phyloP scores from a whole-genome alignment of 2,329 filamentous ascomycete species.

The Paracorniculantispora psalliotae region DNA sequence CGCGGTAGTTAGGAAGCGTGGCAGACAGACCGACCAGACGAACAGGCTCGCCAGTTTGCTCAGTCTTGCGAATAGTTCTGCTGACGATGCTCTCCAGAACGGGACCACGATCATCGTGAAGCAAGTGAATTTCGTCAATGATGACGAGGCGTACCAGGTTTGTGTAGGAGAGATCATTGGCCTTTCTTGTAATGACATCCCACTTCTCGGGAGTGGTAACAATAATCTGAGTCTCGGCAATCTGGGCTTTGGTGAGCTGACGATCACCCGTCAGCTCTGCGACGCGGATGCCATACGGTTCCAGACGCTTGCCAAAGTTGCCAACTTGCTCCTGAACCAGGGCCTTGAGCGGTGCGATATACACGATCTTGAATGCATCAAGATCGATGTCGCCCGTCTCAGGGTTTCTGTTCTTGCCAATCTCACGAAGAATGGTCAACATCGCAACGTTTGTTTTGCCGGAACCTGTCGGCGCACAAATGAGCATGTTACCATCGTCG shows the following conservation, averaged over 20 bases:
- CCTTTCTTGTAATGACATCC: conserved; percentile 98
- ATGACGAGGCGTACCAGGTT: conserved; percentile 94
- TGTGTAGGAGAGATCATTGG: conserved; percentile 93
- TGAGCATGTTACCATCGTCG: conserved; percentile 94
- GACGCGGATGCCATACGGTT: conserved; percentile 86
- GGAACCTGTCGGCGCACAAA: conserved; percentile 94
- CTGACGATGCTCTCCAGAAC: conserved; percentile 96
- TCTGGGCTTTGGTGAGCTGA: conserved; percentile 97
- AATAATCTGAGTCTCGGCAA: conserved; percentile 94
- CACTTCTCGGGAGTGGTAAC: conserved; percentile 98
- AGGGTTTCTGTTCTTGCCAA: conserved; percentile 88
- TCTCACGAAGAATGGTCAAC: conserved; percentile 91
- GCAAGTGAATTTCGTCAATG: conserved; percentile 95
- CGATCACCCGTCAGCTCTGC: conserved; percentile 96
- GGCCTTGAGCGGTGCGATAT: conserved; percentile 93
- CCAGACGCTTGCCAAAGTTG: conserved; percentile 88
- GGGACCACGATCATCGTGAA: conserved; percentile 95
- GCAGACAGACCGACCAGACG: conserved; percentile 89
- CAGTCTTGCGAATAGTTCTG: conserved; percentile 84
- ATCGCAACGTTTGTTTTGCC: conserved; percentile 99
- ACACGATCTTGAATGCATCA: conserved; percentile 97
- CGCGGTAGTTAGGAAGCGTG: conserved; percentile 91
- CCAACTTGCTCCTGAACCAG: conserved; percentile 97
- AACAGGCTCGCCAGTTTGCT: conserved; percentile 91
- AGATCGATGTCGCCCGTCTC: conserved; percentile 90